Base-by-base conservation (phyloP, 1,284 basidiomycete genomes). In the Phaffia rhodozyma region DNA sequence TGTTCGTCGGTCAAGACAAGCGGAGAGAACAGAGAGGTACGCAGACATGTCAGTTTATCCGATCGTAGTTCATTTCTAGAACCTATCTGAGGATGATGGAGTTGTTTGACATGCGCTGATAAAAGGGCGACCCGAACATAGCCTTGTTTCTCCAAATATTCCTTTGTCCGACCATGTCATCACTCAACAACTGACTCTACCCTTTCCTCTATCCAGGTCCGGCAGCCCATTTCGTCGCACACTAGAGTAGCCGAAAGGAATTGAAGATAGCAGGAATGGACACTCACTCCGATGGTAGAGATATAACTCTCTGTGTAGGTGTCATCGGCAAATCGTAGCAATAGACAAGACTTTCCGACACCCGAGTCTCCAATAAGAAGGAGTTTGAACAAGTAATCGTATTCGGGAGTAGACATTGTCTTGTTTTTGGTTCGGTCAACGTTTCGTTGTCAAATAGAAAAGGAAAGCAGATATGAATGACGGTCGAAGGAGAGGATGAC, bases 261-360 rank as follows among this genome's bases (percentile, higher is more conserved):
- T 20, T 18, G 18, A 53, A 53, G 18, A 34, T n/a, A 29, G n/a
- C 30, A n/a, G 3, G 50, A 5, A 23, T 13, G 43, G 18, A 34
- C 9, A 73, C 75, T 71, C 65, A 77, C 91, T 69, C 94, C 94
- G 77, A 98, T 98, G 34, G 94, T 98, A 69, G 88, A 91, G 77
- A 98, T 97, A 79, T 97, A 98, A 73, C 89, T 92, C 78, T 97
- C 93, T 63, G 96, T 98, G 82, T 97, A 99, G 66, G 94, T 94
- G 77, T 99, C 96, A 78, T 99, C 96, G 72, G 93, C 94, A 76
- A 99, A 99, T 75, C 96, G 91, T 66, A 98, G 84, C 64, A 98
- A 85, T 67, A 99, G 82, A 81, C 96, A 98, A 57, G 94, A 97
- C 86, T 98, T 81, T 67, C 94, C 94, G 71, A 97, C 94, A 79